Conservation (phyloP, 306 rosid species). For the Cicer bijugum region DNA sequence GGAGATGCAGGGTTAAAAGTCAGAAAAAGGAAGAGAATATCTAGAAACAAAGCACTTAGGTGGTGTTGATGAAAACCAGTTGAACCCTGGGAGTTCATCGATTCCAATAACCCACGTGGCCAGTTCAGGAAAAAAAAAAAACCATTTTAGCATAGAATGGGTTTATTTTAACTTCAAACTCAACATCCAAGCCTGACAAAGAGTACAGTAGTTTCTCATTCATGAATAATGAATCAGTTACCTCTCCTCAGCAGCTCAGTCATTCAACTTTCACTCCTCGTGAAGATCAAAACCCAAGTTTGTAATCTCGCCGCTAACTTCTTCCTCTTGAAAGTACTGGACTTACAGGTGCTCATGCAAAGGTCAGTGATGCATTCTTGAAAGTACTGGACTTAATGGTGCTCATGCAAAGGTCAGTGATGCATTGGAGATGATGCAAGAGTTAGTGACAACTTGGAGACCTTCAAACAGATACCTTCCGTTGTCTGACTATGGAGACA, state of each 20-base stretch:
- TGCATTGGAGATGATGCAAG: slow-evolving; percentile 81
- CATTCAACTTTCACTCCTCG: slow-evolving; percentile 41
- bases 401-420: slow-evolving; percentile 84
- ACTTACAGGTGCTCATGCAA: slow-evolving; percentile 69
- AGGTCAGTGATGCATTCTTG: slow-evolving; percentile 68
- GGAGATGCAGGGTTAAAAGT: slow-evolving; percentile 51
- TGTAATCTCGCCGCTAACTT: slow-evolving; percentile 50
- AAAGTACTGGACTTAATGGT: slow-evolving; percentile 57
- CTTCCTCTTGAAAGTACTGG: slow-evolving; percentile 67
- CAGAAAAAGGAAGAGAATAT: slow-evolving; percentile 48
- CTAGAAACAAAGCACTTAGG: slow-evolving; percentile 43
- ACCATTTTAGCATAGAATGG: slow-evolving; percentile 32
- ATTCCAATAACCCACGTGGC: slow-evolving; percentile 42
- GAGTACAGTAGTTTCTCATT: slow-evolving; percentile 42
- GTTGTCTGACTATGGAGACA: slow-evolving; percentile 69
- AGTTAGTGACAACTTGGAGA: slow-evolving; percentile 86
- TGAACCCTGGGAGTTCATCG: slow-evolving; percentile 43
- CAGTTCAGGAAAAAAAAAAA: slow-evolving; percentile 38
- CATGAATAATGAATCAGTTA: slow-evolving; percentile 43
- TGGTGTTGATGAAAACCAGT: slow-evolving; percentile 43
- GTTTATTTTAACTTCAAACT: slow-evolving; percentile 38
- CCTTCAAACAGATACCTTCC: slow-evolving; percentile 55
- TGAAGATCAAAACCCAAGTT: slow-evolving; percentile 48
- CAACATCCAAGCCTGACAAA: slow-evolving; percentile 38
- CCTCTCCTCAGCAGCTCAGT: slow-evolving; percentile 45